phyloP scores from a whole-genome alignment of 2,329 filamentous ascomycete species.

The Pestalotiopsis sp. region DNA sequence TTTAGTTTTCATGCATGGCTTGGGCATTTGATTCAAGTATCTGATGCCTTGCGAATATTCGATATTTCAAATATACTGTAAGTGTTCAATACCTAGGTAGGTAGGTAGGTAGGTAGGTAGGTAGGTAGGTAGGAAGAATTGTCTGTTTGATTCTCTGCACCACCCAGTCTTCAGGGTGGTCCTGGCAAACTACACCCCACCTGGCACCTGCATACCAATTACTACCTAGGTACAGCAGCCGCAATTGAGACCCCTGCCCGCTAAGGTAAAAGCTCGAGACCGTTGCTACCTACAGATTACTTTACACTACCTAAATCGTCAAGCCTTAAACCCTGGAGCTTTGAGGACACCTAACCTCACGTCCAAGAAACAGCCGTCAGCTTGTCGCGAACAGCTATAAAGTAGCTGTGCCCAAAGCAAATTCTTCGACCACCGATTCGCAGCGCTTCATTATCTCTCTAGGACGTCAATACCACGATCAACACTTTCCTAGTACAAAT shows the following conservation, averaged over 20 bases:
- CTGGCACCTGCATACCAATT: background rate
- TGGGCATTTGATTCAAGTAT: too few species aligned
- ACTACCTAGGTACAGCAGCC: background rate
- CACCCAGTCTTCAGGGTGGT: too few species aligned
- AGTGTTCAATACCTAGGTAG: too few species aligned
- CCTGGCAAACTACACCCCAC: too few species aligned
- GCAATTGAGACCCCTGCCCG: background rate
- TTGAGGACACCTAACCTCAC: slow-evolving; percentile 7
- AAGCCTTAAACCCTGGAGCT: background rate
- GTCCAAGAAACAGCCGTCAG: background rate
- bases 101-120: too few species aligned
- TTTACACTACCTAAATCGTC: background rate
- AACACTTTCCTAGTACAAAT: background rate
- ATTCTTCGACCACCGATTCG: background rate
- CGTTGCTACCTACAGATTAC: background rate
- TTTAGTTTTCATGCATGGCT: too few species aligned
- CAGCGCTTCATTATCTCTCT: too few species aligned
- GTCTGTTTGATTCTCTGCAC: too few species aligned
- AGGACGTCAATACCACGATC: too few species aligned
- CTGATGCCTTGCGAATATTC: too few species aligned
- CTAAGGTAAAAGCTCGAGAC: background rate
- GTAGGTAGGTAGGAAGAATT: too few species aligned
- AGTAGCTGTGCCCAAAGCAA: background rate
- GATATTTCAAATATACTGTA: too few species aligned
- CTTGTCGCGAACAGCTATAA: background rate